Base-by-base conservation (phyloP, 1,284 basidiomycete genomes). In the Mycena citricolor region DNA sequence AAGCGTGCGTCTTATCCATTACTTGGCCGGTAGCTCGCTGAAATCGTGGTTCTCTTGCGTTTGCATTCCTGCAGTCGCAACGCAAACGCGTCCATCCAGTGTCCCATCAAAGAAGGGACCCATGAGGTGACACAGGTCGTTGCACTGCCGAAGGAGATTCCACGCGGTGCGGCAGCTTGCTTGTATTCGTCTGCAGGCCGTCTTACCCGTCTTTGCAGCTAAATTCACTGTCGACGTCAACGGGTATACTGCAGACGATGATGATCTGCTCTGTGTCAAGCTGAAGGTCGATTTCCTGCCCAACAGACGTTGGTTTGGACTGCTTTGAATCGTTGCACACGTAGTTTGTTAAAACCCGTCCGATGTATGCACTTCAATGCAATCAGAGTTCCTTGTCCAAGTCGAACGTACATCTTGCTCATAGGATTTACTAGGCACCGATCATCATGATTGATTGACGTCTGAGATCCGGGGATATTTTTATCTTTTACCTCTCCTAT, bases 91-190 rank as follows among this genome's bases (percentile, higher is more conserved):
- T 74, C 70, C 11, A 64, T 93, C 12, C 77, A 83, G 57, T 94
- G 91, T 58, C 90, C 91, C 2, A 82, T 97, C n/a, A 53, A 85
- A 44, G 62, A 74, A 37, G 92, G 90, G 5, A 47, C 68, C 0
- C 85, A 97, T 65, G 66, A 60, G 10, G 82, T 97, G 35, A 65
- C 66, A 11, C 91, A 95, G 58, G 90, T 81, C 0, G 91, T 95
- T 39, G 71, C 75, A 10, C 70, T 97, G 10, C 94, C 94, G 6
- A 86, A 76, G 57, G 91, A 97, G 69, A 94, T 97, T 44, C 94
- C 93, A 2, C 76, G 69, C 62, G 92, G 92, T 92, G 49, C 42
- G 36, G 12, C 3, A 30, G 23, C 8, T 4, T 28, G 4, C 14
- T 23, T 14, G 25, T 24, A 20, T 14, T 31, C 34, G 33, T 24